Base-by-base conservation (phyloP, 2,329 filamentous ascomycete species). In the Plenodomus biglobosus region DNA sequence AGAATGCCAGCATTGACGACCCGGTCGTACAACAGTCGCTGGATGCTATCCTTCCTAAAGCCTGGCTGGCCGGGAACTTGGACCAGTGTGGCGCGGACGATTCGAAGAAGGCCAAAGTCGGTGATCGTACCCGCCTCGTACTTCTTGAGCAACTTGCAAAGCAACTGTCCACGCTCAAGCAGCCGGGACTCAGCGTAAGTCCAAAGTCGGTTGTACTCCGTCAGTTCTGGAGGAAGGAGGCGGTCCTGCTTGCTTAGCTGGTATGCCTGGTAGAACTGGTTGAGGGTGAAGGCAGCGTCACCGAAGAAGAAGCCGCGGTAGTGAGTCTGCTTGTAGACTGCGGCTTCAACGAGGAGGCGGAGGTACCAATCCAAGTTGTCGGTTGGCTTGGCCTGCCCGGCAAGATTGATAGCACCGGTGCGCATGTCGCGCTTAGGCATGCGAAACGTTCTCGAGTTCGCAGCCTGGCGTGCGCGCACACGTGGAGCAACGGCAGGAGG, bases 231-330 rank as follows among this genome's bases (percentile, higher is more conserved):
- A 3, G 46, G 48, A 0, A 50, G 38, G 6, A 27, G 40, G 15
- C 27, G 16, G 3, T 21, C 22, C 10, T 43, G 17, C 5, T 50
- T 22, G 2, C 41, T 22, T 17, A 42, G 19, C 19, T 45, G 30
- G 16, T 44, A 38, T 1, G 58, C 58, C 10, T 48, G 30, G 43
- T 44, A 42, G 42, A 54, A 61, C 21, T 40, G 24, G 6, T 30
- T n/a, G 15, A 62, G 18, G 18, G 39, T 41, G 8, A 11, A 19
- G 11, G 32, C 17, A 0, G 53, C 50, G 38, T 56, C 47, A 27
- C 46, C 39, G 38, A 54, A 58, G 34, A 48, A 51, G 38, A 47
- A 47, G 22, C 49, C 51, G 20, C 48, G 40, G 49, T 52, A 60
- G 16, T 53, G 47, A 3, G 47, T 40, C n/a, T 47, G 51, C 2